phyloP scores from a whole-genome alignment of 495 filamentous ascomycete species.

The Aspergillus sclerotioniger region DNA sequence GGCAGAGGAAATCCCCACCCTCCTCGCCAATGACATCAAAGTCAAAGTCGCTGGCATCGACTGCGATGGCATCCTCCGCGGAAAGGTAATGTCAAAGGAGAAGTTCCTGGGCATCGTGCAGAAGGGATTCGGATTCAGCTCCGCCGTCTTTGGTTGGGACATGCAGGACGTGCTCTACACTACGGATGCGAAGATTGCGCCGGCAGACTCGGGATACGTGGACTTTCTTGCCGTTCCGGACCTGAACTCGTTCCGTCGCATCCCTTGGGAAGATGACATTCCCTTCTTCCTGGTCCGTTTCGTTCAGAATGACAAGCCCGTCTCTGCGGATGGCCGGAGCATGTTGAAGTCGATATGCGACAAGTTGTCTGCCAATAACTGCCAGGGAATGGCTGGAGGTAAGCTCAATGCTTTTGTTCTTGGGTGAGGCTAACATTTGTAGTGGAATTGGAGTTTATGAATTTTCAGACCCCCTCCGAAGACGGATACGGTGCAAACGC shows the following conservation, averaged over 20 bases:
- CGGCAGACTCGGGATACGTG: conserved; percentile 80
- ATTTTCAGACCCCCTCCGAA: conserved; percentile 66
- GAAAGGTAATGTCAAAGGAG: conserved; percentile 89
- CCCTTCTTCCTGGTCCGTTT: conserved; percentile 90
- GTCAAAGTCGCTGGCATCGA: conserved; percentile 88
- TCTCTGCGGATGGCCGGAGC: conserved; percentile 74
- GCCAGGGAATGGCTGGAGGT: conserved; percentile 85
- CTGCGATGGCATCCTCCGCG: conserved; percentile 81
- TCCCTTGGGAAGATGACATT: conserved; percentile 88
- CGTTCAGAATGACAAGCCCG: conserved; percentile 48
- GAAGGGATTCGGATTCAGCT: conserved; percentile 88
- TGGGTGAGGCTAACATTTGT: not conserved
- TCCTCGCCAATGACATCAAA: conserved; percentile 69
- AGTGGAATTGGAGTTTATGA: conserved; percentile 95
- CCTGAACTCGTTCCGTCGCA: conserved; percentile 70
- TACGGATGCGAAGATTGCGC: conserved; percentile 76
- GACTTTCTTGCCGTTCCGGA: conserved; percentile 82
- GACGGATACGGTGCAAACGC: conserved; percentile 37
- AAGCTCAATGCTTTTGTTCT: conserved; percentile 2
- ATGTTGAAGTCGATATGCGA: conserved; percentile 64
- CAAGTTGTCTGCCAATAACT: conserved; percentile 58
- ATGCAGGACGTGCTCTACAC: conserved; percentile 91
- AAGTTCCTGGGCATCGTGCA: conserved; percentile 82
- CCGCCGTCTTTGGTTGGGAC: conserved; percentile 93
- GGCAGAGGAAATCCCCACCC: conserved; percentile 40